Base-by-base conservation (phyloP, 2,329 filamentous ascomycete genomes). In the Ceratocystis cubensis region DNA sequence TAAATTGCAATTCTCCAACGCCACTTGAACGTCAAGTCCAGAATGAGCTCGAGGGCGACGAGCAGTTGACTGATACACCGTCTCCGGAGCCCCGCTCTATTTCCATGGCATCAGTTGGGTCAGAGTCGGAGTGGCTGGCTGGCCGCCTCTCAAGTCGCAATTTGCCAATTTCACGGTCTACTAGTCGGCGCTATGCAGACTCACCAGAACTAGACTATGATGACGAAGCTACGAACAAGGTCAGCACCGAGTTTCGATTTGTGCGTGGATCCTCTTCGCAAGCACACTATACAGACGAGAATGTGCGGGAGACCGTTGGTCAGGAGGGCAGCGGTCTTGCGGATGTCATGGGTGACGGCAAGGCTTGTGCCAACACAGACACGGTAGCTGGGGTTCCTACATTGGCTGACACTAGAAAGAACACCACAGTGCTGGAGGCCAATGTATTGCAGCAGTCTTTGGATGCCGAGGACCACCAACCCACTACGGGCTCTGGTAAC, bases 61-160 rank as follows among this genome's bases (percentile, higher is more conserved):
- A 64, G n/a, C 41, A 30, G n/a, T 17, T 65, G 56, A 59, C 59
- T 3, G 57, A 46, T 20, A 70, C 71, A 3, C 71, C 72, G 25
- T 85, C 81, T 4, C 84, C 79, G 20, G 86, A 81, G 70, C 81
- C 77, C 45, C 82, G 56, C 7, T 90, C 91, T 37, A 88, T 92
- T 74, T 97, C 93, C 0, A 81, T 97, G 20, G 94, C 91, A 1
- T 96, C 92, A 0, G 90, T 97, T 68, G 94, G 96, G 73, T 96
- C 92, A 0, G 94, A 99, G 77, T 94, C 84, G 3, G 96, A 92
- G 0, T 99, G 94, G 94, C 85, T 99, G 57, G 94, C 91, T 2
- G 91, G 93, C 17, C 86, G 87, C 66, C 75, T 64, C 20, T 64
- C 50, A 25, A 53, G 25, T 45, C 33, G 53, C 22, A 59, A 64